Evolutionary conservation across 257 asterid genomes (phyloP), one percentile per base, ranked within the genome.

Genomic region (Solanum ossicruentum): DNA sequence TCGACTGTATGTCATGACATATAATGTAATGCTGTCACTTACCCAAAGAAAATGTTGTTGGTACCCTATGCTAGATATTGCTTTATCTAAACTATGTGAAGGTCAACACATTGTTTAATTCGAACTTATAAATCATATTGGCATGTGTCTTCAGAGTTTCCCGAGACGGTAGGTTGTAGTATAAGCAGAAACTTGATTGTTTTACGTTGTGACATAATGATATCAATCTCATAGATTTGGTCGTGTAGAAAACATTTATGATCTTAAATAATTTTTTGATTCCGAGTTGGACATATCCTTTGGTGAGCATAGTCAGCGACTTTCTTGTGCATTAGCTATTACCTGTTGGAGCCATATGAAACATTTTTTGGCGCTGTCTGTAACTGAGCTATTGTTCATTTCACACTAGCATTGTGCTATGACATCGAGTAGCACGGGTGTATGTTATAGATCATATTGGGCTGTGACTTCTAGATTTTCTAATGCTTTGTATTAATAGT

Each of bases 401-500:
- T 49, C 43, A 1, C 23, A 47, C 60, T 75, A 75, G 9, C 6
- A 72, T 43, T 41, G 36, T 20, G 32, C 1, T 43, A n/a, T 47
- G 81, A 73, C 58, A 75, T 75, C 13, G 13, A 12, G 7, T 2
- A 21, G n/a, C 56, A 41, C 18, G 26, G 75, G 79, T 70, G 12
- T 73, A 75, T 75, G 56, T 72, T 72, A 5, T 72, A 12, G 20
- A 72, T 32, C 7, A 11, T 41, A 11, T 11, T 0, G 8, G 5
- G 61, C 13, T 3, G 0, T 45, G 57, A 3, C 47, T 77, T 52
- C 47, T 51, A 51, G 0, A 52, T 77, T 77, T 26, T 77, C 65
- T 77, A 77, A 77, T 51, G 9, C 51, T 7, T 77, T 51, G 17
- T 2, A 83, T 78, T 12, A 17, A 85, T 88, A 96, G 99, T 96